Evolutionary conservation across 1,284 basidiomycete species (phyloP).

Genomic region (Cystobasidium slooffiae): DNA sequence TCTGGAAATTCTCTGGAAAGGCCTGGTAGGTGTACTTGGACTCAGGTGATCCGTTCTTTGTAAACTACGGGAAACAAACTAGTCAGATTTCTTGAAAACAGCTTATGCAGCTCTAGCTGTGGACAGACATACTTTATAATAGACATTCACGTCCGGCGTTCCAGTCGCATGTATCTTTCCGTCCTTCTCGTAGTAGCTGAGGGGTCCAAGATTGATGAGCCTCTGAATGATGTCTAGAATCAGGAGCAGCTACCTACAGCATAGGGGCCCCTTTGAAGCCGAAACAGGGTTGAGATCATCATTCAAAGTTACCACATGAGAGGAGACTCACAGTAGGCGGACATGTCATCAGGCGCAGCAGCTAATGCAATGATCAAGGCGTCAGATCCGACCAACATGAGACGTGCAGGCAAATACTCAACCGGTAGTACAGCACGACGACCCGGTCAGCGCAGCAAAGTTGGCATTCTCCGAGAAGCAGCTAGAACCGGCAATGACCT

Average conservation of each 20-base stretch:
- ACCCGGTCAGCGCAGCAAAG: neutral
- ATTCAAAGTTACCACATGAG: neutral
- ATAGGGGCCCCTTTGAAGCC: neutral
- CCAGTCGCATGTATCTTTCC: no score
- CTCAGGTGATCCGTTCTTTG: no score
- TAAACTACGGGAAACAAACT: no score
- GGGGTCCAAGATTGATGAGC: no score
- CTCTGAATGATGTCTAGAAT: no score
- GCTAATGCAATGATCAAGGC: neutral
- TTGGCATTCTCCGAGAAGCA: neutral
- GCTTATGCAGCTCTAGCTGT: no score
- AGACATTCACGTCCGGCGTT: no score
- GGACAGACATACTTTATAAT: no score
- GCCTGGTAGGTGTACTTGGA: no score
- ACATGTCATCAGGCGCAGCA: neutral
- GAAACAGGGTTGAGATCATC: neutral
- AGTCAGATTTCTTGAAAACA: no score
- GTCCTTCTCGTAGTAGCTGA: no score
- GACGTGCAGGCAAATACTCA: neutral
- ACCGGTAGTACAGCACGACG: neutral
- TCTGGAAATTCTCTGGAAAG: no score
- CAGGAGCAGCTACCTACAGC: neutral
- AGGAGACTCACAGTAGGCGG: neutral
- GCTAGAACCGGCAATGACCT: conserved; percentile 1
- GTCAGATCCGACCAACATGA: neutral